These are phyloP conservation scores for Triticum urartu DNA, from an alignment of 176 grass and related monocot genomes.

Conservation along the genomic window DNA sequence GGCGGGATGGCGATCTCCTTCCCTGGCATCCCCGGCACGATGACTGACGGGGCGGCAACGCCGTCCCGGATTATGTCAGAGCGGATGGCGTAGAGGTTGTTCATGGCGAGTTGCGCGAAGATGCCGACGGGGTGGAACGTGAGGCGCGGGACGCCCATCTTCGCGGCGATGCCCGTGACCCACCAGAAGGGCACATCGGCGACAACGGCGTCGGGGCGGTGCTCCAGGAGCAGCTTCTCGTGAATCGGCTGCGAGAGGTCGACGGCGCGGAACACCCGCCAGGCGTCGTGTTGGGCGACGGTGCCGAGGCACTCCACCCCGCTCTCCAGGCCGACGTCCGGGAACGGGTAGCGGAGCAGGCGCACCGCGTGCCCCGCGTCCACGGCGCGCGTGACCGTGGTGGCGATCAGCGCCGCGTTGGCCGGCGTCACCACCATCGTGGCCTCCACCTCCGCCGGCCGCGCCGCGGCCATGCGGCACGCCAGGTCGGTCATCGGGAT, in stretches of 20 bases:
- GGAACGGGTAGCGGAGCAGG: conserved; percentile 57
- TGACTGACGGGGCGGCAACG: neutral
- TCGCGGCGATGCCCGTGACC: conserved; percentile 46
- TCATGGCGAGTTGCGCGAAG: conserved; percentile 67
- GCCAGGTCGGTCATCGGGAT: conserved; percentile 73
- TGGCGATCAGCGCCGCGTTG: conserved; percentile 44
- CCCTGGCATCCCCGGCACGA: conserved; percentile 54
- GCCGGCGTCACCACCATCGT: conserved; percentile 60
- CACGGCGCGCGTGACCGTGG: conserved; percentile 22
- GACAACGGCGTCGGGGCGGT: conserved; percentile 64
- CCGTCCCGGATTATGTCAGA: conserved; percentile 27
- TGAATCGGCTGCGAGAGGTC: conserved; percentile 43
- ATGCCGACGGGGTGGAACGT: conserved; percentile 66
- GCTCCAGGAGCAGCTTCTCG: conserved; percentile 46
- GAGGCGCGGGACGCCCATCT: conserved; percentile 58
- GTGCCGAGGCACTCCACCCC: conserved; percentile 55
- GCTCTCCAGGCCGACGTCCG: conserved; percentile 48
- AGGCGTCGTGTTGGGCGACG: conserved; percentile 29
- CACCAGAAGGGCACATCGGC: conserved; percentile 60
- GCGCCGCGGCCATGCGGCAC: conserved; percentile 41
- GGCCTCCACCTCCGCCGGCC: conserved; percentile 24
- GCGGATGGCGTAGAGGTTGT: conserved; percentile 47
- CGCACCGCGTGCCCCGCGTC: conserved; percentile 25
- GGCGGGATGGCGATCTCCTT: conserved; percentile 53
- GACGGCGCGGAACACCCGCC: conserved; percentile 52